Base-by-base conservation (phyloP, 2,329 filamentous ascomycete species). In the Ophiostoma australiae region DNA sequence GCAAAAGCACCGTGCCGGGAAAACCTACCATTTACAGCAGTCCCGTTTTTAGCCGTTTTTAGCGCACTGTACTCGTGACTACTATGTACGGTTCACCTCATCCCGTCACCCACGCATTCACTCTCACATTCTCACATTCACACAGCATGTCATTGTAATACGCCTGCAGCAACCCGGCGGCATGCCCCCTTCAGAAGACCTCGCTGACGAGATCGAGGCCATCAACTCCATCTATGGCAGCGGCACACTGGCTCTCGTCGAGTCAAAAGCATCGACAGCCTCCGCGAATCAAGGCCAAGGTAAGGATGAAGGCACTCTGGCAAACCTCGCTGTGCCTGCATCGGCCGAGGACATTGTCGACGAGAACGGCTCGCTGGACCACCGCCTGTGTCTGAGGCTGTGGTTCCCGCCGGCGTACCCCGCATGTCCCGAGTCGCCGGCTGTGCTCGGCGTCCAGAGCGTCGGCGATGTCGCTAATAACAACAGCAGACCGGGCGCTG, bases 211-310 rank as follows among this genome's bases (percentile, higher is more conserved):
- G 78, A 82, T 94, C 39, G 90, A 90, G 77, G 92, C 90, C 73
- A 90, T 95, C 77, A 95, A 94, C 80, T 91, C 92, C 70, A 95
- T 95, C 74, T 95, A 94, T 80, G 90, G 89, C 74, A 84, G 88
- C 67, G 83, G 82, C n/a, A 90, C 90, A 13, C 82, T 94, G 71
- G 72, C 79, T 69, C 77, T 73, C 15, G 66, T 75, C 73, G 76
- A 82, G 11, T 76, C 20, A 0, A 41, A 39, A 2, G 35, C 20
- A 82, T 69, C 76, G 81, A 15, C 3, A 55, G 52, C 20, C n/a
- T n/a, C 52, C 1, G 23, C 55, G 31, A 39, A 39, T 39, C 37
- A 39, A 17, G 58, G 27, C 35, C 75, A n/a, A 4, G 10, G n/a
- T 37, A 17, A 23, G 31, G 55, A 31, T 17, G 80, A 70, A 77